These are phyloP conservation scores for Aegilops umbellulata DNA, from an alignment of 176 grass and related monocot genomes.

Conservation along the genomic window DNA sequence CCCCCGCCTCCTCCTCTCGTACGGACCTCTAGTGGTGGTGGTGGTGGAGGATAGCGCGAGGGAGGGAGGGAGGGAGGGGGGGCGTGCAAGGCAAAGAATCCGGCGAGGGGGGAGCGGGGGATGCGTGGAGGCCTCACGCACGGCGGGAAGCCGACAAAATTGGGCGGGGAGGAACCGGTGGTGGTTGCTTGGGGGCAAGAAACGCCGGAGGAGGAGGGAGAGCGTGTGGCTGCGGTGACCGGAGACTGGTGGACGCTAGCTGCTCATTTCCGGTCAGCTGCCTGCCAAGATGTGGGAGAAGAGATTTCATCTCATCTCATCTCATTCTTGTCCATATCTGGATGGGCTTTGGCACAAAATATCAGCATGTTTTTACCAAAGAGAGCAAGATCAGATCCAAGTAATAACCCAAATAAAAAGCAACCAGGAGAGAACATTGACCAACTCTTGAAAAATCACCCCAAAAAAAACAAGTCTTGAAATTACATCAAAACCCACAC, in stretches of 20 bases:
- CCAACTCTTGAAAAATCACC: too few species aligned
- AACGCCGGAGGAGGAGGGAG: not conserved
- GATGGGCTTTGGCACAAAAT: too few species aligned
- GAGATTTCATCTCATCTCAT: not conserved
- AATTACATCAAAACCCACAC: too few species aligned
- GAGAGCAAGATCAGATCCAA: too few species aligned
- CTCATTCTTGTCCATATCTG: too few species aligned
- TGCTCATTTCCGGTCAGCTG: not conserved
- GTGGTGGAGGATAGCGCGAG: not conserved
- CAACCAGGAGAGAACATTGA: too few species aligned
- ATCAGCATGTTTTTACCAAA: too few species aligned
- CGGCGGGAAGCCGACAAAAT: not conserved
- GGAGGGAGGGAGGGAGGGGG: not conserved
- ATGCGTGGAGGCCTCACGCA: conserved; percentile 15
- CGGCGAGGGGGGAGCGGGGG: not conserved
- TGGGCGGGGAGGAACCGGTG: not conserved
- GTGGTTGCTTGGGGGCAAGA: conserved; percentile 41
- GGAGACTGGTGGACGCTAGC: not conserved
- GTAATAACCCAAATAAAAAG: too few species aligned
- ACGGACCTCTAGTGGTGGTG: not conserved
- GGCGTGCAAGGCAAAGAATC: not conserved
- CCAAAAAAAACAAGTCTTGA: too few species aligned
- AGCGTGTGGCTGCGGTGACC: not conserved
- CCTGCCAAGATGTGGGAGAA: not conserved
- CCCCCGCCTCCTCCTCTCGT: not conserved